These are phyloP conservation scores for Myriosclerotinia curreyana DNA, from an alignment of 2,329 filamentous ascomycete species.

Conservation along the genomic window DNA sequence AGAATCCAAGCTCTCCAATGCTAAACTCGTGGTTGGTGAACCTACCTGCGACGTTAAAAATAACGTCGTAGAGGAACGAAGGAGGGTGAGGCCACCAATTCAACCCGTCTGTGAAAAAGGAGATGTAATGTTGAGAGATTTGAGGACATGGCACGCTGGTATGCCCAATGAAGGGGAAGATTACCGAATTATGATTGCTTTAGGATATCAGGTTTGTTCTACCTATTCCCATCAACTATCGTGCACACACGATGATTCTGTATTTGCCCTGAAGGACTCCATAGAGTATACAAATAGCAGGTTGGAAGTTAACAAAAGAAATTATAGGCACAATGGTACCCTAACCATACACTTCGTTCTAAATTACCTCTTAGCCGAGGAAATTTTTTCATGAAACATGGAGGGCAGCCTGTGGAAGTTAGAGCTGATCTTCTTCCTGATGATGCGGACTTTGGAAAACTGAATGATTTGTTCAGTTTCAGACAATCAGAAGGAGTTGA, in stretches of 20 bases:
- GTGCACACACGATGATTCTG: background rate
- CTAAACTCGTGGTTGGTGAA: constrained; percentile 52
- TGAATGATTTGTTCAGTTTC: constrained; percentile 35
- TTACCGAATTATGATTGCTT: constrained; percentile 53
- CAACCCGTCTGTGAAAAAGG: constrained; percentile 17
- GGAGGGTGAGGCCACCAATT: constrained; percentile 15
- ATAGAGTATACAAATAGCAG: background rate
- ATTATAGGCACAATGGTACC: constrained; percentile 37
- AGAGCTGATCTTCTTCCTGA: constrained; percentile 33
- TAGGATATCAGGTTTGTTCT: constrained; percentile 11
- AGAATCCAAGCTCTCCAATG: constrained; percentile 29
- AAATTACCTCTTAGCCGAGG: constrained; percentile 34
- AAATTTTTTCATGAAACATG: constrained; percentile 37
- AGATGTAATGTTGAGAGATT: constrained; percentile 17
- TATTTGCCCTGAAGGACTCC: background rate
- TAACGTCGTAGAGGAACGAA: constrained; percentile 37
- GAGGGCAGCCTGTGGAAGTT: constrained; percentile 34
- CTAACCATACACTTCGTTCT: constrained; percentile 33
- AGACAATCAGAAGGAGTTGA: constrained; percentile 1
- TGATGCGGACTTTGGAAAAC: constrained; percentile 31
- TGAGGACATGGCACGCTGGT: constrained; percentile 47
- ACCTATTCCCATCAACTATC: constrained; percentile 2
- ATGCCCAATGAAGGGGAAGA: constrained; percentile 53
- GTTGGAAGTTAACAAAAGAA: constrained; percentile 8
- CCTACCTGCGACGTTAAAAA: constrained; percentile 36